Base-by-base conservation (phyloP, 2,329 filamentous ascomycete species). In the Botrytis squamosa region DNA sequence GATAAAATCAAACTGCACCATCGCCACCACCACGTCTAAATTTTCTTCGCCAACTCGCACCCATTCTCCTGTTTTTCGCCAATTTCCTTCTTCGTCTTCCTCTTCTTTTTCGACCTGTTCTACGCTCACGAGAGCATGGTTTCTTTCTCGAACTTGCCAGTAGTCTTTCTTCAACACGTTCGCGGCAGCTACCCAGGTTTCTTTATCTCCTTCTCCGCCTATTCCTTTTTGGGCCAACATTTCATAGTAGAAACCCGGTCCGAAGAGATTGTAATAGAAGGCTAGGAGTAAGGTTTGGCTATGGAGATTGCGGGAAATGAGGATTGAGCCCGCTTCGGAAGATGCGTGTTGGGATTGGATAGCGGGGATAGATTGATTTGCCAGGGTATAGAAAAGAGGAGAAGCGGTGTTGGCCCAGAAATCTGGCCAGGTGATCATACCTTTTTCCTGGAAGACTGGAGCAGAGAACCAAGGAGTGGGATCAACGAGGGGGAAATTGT, bases 381-480 rank as follows among this genome's bases (percentile, higher is more conserved):
- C 77, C n/a, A 86, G 83, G 16, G 80, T 77, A 73, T 82, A 83
- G 74, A 84, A 84, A 22, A 81, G 76, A 0, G 80, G 80, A 0
- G 83, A 83, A 33, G 81, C 78, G 12, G 83, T 83, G 18, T 81
- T 80, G 2, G 76, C 78, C 85, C 84, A 85, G 76, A 84, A 85
- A 77, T 86, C 85, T 0, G 84, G 85, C 85, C 85, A 86, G 7
- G 82, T 82, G 8, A 86, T 78, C 73, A 87, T 80, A 1, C 83
- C 82, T 2, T 75, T 82, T 3, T 81, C 79, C 9, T 76, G 78
- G 78, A 86, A 87, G 0, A 84, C 83, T 29, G 84, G 81, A 4
- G 78, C 77, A 1, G 74, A 75, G 76, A 87, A 85, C 1, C 86
- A 77, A 5, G 76, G 63, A 20, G 84, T 82, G 0, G 85, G 85